phyloP scores from a whole-genome alignment of 208 protist species.

The Trypanosoma cruzi region DNA sequence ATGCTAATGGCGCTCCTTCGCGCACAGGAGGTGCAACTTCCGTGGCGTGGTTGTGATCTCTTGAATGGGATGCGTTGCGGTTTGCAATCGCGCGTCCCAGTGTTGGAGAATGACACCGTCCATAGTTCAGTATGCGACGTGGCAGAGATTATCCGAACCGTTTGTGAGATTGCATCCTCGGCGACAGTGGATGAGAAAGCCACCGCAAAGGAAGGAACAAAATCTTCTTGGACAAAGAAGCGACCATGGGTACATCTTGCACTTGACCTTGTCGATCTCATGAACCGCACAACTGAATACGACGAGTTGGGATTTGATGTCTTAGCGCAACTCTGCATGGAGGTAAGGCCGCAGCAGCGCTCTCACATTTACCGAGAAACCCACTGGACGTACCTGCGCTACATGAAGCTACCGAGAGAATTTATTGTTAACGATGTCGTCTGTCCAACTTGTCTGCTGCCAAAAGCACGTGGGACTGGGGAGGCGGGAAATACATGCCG shows the following conservation, averaged over 20 bases:
- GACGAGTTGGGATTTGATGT: constrained; percentile 77
- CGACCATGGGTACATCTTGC: constrained; percentile 51
- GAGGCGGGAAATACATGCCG: constrained; percentile 8
- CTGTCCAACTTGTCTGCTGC: constrained; percentile 35
- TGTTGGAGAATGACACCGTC: constrained; percentile 40
- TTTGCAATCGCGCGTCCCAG: constrained; percentile 33
- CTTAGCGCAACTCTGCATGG: constrained; percentile 50
- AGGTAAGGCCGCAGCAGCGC: constrained; percentile 46
- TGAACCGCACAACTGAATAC: constrained; percentile 68
- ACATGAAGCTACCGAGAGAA: constrained; percentile 72
- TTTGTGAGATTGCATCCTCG: constrained; percentile 12
- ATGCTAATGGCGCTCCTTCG: constrained; percentile 7
- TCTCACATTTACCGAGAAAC: constrained; percentile 66
- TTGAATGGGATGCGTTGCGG: constrained; percentile 38
- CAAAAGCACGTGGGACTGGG: neutral
- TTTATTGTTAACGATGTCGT: constrained; percentile 45
- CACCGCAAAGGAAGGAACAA: neutral
- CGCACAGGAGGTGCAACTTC: constrained; percentile 40
- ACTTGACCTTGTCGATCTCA: constrained; percentile 57
- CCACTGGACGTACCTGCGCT: constrained; percentile 57
- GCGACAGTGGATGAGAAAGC: neutral
- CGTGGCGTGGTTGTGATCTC: constrained; percentile 67
- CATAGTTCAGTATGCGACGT: constrained; percentile 34
- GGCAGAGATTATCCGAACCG: constrained; percentile 18
- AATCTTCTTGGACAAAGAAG: constrained; percentile 14